Percentiles rank a stretch among this genome's conserved stretches.
phyloP scores from a whole-genome alignment of 1,139 yeast species.

The Scheffersomyces lignicola region DNA sequence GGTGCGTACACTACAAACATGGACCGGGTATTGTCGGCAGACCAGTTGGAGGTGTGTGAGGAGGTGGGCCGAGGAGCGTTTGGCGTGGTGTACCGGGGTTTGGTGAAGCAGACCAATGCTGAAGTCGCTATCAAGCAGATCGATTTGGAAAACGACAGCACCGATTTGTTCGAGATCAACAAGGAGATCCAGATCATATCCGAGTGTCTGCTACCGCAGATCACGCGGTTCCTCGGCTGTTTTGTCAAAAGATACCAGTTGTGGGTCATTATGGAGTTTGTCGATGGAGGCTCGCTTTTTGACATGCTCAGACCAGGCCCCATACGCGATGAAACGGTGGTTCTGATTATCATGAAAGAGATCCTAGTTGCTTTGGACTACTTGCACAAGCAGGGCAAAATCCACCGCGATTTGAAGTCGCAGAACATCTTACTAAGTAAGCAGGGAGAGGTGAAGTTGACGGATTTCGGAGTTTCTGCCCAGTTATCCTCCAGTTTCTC shows the following conservation, averaged over 20 bases:
- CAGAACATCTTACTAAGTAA: constrained; percentile 74
- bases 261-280: constrained; percentile 85
- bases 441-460: constrained; percentile 80
- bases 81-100: constrained; percentile 81
- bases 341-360: constrained; percentile 59
- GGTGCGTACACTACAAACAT: constrained; percentile 5
- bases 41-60: constrained; percentile 57
- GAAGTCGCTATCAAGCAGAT: constrained; percentile 72
- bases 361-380: constrained; percentile 69
- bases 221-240: constrained; percentile 78
- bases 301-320: constrained; percentile 69
- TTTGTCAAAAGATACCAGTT: constrained; percentile 76
- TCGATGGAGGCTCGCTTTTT: constrained; percentile 81
- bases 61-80: constrained; percentile 89
- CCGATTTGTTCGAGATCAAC: constrained; percentile 76
- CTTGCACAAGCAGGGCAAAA: constrained; percentile 74
- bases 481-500: constrained; percentile 79
- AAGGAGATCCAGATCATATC: constrained; percentile 76
- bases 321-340: constrained; percentile 39
- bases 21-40: constrained; percentile 35
- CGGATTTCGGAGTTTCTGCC: constrained; percentile 96
- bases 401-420: constrained; percentile 84
- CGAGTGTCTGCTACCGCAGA: constrained; percentile 65
- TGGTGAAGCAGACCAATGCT: constrained; percentile 48
- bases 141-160: constrained; percentile 75